These are phyloP conservation scores for Suhomyces xylopsoci DNA, from an alignment of 805 yeast species.

Conservation along the genomic window DNA sequence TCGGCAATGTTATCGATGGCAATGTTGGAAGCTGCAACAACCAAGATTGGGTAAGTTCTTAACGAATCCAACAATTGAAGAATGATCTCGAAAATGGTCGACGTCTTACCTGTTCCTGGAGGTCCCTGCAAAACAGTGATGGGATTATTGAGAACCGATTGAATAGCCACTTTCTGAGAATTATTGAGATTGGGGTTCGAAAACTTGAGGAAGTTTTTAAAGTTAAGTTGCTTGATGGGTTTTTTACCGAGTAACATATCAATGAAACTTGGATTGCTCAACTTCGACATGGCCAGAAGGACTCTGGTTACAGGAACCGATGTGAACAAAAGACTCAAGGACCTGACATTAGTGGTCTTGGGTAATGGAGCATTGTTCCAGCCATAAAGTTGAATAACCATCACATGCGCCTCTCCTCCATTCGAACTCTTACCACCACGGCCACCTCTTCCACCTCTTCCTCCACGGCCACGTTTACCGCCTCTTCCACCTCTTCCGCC, in stretches of 20 bases:
- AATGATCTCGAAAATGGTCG: slow-evolving; percentile 43
- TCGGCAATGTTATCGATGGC: slow-evolving; percentile 78
- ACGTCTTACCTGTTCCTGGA: slow-evolving; percentile 44
- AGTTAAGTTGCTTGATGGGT: slow-evolving; percentile 53
- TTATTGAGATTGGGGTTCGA: slow-evolving; percentile 50
- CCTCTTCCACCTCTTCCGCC: slow-evolving; percentile 2
- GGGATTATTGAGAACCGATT: slow-evolving; percentile 49
- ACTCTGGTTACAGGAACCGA: slow-evolving; percentile 63
- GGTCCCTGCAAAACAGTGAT: slow-evolving; percentile 49
- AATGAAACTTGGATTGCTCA: slow-evolving; percentile 51
- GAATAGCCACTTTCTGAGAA: slow-evolving; percentile 57
- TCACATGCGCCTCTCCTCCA: slow-evolving; percentile 24
- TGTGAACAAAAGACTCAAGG: slow-evolving; percentile 51
- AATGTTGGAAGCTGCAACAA: slow-evolving; percentile 73
- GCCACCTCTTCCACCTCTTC: slow-evolving; percentile 7
- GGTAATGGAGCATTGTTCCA: slow-evolving; percentile 61
- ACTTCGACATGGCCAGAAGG: slow-evolving; percentile 61
- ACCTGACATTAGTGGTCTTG: slow-evolving; percentile 34
- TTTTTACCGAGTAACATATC: slow-evolving; percentile 54
- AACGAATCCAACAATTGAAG: slow-evolving; percentile 54
- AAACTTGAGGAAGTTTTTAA: slow-evolving; percentile 52
- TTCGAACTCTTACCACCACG: slow-evolving; percentile 5
- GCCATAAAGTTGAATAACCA: slow-evolving; percentile 50
- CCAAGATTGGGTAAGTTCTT: slow-evolving; percentile 60
- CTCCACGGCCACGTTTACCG: slow-evolving; percentile 7